Evolutionary conservation across 371 early-diverging fungal genomes (phyloP), one percentile per base, ranked within the genome.

Genomic region (Mucor racemosus): DNA sequence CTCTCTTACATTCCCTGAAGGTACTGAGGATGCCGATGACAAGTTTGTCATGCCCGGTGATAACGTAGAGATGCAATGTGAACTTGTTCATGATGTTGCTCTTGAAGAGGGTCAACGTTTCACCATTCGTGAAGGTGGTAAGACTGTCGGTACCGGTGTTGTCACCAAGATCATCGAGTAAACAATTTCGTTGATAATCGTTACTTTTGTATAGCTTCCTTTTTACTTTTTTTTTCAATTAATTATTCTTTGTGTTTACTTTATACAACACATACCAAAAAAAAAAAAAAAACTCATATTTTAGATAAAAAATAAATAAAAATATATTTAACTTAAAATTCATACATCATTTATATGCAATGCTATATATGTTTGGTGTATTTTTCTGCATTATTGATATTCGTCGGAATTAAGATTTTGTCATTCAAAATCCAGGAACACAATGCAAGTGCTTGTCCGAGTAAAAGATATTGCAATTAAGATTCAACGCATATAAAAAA

Each of bases 1-100:
- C 67, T 86, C 90, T 42, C 83, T 99, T 62, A 86, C 92, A 76
- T 94, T 94, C 78, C 92, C 87, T 68, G 90, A 84, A 62, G 94
- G 93, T 46, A 91, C 87, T 57, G 89, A 88, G 79, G 91, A 93
- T 78, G 88, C 92, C 21, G 90, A 92, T 54, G 94, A 95, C 60
- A 92, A 95, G 89, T 91, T 97, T 91, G 90, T 99, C 66, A 95
- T 97, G 95, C 99, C 99, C n/a, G 99, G 99, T 62, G 98, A 98
- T 77, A 96, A 97, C 69, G 90, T 96, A 34, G 88, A 88, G 66
- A 84, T 97, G 86, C 73, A 85, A 69, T 89, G 94, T 77, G 94
- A 94, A 78, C 88, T 97, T 67, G 76, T 87, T 41, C 77, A 85
- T 66, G 89, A 91, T 39, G 86, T 97, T 67, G 95, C 98, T 59